Base-by-base conservation (phyloP, 306 rosid genomes). In the Hylodesmum podocarpum region DNA sequence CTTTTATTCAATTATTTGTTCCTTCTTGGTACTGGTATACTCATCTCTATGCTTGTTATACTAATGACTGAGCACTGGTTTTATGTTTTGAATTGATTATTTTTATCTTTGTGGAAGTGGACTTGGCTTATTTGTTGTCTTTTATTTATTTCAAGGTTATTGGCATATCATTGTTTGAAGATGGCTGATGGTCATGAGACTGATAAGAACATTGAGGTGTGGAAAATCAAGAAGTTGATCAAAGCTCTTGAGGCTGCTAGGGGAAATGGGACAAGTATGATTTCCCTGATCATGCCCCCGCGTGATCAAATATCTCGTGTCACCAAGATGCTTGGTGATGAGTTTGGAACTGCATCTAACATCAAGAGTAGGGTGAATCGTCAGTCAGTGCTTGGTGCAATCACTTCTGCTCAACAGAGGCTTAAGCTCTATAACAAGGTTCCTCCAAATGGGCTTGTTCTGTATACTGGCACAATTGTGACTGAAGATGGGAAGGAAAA, bases 221-320 rank as follows among this genome's bases (percentile, higher is more conserved):
- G 97, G 97, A 92, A 92, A 81, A 92, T 92, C 77, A 92, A 92
- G 88, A 92, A 90, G 73, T 61, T 92, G 89, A 92, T 88, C 72
- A 92, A 90, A 84, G 97, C 93, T 19, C 93, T 92, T 41, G 97
- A 92, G 84, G 91, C 97, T 75, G 97, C 97, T 1, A 84, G 96
- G 73, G 97, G 97, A 47, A 92, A 92, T 81, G 97, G 97, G 55
- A 92, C 97, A 8, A 92, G 97, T 87, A 92, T 92, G 97, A 92
- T 92, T 70, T 92, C 97, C 54, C 93, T 92, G 62, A 92, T 92
- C 68, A 90, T 92, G 97, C 97, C 97, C 67, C 97, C 97, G 0
- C 87, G 97, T 0, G 97, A 92, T 88, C 97, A 92, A 51, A 78
- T 92, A 12, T 88, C 97, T 66, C 96, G 97, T 53, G 97, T 92